Base-by-base conservation (phyloP, 2,329 filamentous ascomycete genomes). In the Fusarium scirpi region DNA sequence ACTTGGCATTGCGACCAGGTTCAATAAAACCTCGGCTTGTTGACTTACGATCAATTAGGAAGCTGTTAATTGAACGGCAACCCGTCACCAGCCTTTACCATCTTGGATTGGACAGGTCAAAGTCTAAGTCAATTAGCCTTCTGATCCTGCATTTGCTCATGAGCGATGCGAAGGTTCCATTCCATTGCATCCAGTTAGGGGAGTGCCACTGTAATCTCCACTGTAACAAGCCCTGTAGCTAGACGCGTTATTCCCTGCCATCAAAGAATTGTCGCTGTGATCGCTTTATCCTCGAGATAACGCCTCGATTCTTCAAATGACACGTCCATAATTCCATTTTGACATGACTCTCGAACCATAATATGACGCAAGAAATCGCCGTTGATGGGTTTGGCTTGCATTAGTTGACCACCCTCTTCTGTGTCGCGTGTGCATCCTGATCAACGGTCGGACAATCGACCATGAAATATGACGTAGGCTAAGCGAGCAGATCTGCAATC, bases 1-100 rank as follows among this genome's bases (percentile, higher is more conserved):
- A 54, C 62, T 65, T 65, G 62, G 62, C 62, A 65, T 25, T 11
- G 20, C 22, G 8, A 45, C 27, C n/a, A 11, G 20, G 18, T 18
- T 11, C 24, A 41, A 41, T 11, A n/a, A 9, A 25, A 22, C 27
- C n/a, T 30, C 27, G 30, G 13, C n/a, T 16, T 38, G 34, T n/a
- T 38, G 18, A 38, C 34, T n/a, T 38, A 0, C 2, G 18, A 57
- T 49, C 24, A 27, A 49, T 57, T 57, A 51, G 54, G 54, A 57
- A 57, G 44, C 41, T 49, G n/a, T 27, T 57, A 8, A 29, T 27
- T 57, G 5, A 29, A 22, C 1, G 8, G 2, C 2, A 51, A 25
- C 30, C 20, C 34, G 22, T 25, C 41, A 18, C 5, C 41, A 18
- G 15, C 41, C 6, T 44, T 24, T 44, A 10, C 9, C 20, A 6